Evolutionary conservation across 306 rosid genomes (phyloP), one percentile per base, ranked within the genome.

Genomic region (Begonia loranthoides): DNA sequence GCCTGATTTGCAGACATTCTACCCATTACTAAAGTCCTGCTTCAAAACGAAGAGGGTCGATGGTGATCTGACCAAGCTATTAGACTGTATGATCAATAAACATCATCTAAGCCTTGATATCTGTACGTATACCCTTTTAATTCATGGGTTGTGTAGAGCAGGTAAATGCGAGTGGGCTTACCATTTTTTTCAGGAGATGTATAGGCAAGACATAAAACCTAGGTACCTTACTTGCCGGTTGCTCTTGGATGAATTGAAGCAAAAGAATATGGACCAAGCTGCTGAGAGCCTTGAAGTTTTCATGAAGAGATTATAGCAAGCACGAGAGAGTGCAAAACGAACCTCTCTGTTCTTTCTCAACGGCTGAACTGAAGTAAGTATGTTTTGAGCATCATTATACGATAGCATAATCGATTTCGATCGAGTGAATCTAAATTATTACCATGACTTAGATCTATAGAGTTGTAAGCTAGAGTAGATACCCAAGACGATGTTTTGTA

Each of bases 1-100:
- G 76, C 97, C 95, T 45, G 93, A 84, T 73, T 67, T 73, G 58
- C 87, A 69, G 74, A 79, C 95, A 36, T 89, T 75, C 68, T 78
- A 79, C 60, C 85, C 97, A 7, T 73, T 84, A 81, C 77, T 89
- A 58, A 89, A 89, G 73, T 52, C 67, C 49, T 82, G 87, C 75
- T 79, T 84, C 53, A 89, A 54, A 78, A 61, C 61, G 17, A 79
- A 83, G 58, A 54, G 64, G 41, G 49, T 61, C 15, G 87, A 73
- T 9, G 28, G 57, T 50, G 49, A 13, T 66, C 56, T 79, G 64
- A 70, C 55, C 34, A 73, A 71, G 52, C 66, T 89, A 60, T 66
- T 77, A 80, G 64, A 73, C 68, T 84, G 78, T 49, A 82, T 89
- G 93, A 68, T 72, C 33, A 66, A 67, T 34, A 80, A 70, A 63